Conservation (phyloP, 2,329 filamentous ascomycete species). For the Aspergillus thermomutatus region DNA sequence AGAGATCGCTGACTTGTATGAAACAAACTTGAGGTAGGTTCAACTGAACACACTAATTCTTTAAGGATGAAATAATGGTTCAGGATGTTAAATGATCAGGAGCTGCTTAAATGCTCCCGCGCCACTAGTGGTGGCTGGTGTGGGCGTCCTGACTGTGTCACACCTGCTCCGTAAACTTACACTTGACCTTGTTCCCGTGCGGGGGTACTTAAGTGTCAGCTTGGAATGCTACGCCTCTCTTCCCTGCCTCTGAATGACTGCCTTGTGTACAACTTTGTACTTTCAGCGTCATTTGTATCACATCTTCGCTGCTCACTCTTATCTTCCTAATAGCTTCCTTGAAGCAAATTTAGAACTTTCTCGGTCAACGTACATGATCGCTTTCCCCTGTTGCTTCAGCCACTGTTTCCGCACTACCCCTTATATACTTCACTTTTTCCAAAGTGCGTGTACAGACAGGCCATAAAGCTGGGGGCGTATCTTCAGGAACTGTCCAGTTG, state of each 20-base stretch:
- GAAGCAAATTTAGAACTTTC: neutral
- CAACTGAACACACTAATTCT: too few relatives aligned
- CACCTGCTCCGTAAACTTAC: neutral
- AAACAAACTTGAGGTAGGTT: too few relatives aligned
- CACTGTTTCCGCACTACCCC: neutral
- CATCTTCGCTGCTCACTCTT: neutral
- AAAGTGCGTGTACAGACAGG: neutral
- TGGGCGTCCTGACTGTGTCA: neutral
- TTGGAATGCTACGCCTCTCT: neutral
- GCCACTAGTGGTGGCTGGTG: neutral
- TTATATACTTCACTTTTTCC: neutral
- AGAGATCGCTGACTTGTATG: neutral
- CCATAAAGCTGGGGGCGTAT: neutral
- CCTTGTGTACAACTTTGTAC: neutral
- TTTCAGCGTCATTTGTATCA: neutral
- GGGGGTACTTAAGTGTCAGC: neutral
- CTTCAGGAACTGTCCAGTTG: neutral
- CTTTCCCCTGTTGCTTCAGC: neutral
- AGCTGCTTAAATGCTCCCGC: neutral
- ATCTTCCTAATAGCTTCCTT: neutral
- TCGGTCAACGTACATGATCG: neutral
- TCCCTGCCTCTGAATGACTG: neutral
- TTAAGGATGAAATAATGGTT: neutral
- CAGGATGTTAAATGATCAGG: neutral
- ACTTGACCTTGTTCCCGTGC: neutral